Evolutionary conservation across 2,329 filamentous ascomycete species (phyloP).

Genomic region (Verticillium nubilum): DNA sequence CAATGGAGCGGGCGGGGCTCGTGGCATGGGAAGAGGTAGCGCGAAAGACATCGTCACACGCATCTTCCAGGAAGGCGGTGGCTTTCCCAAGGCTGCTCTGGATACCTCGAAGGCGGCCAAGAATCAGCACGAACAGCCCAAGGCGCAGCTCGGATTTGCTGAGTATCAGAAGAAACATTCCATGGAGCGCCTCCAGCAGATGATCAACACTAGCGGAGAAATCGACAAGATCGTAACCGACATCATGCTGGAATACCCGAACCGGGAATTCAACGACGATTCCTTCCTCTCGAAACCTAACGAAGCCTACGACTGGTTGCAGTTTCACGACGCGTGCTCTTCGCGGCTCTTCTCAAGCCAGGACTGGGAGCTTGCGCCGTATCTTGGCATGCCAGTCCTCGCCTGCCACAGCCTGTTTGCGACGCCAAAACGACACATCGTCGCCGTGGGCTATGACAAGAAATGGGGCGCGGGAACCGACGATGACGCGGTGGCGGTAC

Average conservation of each 20-base stretch:
- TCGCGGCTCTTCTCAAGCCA: slow-evolving; percentile 75
- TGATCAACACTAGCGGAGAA: slow-evolving; percentile 75
- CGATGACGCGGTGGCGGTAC: slow-evolving; percentile 49
- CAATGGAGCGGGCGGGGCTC: slow-evolving; percentile 65
- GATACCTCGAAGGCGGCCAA: slow-evolving; percentile 24
- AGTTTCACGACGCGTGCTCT: slow-evolving; percentile 85
- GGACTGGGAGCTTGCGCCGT: slow-evolving; percentile 87
- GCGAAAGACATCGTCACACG: slow-evolving; percentile 70
- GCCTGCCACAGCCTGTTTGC: slow-evolving; percentile 92
- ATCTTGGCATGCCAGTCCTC: slow-evolving; percentile 79
- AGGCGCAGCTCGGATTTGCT: slow-evolving; percentile 61
- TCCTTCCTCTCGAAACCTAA: slow-evolving; percentile 83
- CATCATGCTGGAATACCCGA: slow-evolving; percentile 81
- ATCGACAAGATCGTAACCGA: slow-evolving; percentile 75
- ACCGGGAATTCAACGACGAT: slow-evolving; percentile 89
- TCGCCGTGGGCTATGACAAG: slow-evolving; percentile 34
- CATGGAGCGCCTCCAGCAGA: slow-evolving; percentile 66
- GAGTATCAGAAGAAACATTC: slow-evolving; percentile 68
- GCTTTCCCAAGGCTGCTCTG: slow-evolving; percentile 59
- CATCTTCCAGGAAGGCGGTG: slow-evolving; percentile 74
- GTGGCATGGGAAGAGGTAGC: slow-evolving; percentile 67
- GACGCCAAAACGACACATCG: slow-evolving; percentile 52
- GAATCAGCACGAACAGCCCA: slow-evolving; percentile 45
- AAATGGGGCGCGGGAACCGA: slow-evolving; percentile 42
- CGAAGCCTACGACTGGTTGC: slow-evolving; percentile 86